Base-by-base conservation (phyloP, 1,284 basidiomycete genomes). In the Rhodotorula sp. region DNA sequence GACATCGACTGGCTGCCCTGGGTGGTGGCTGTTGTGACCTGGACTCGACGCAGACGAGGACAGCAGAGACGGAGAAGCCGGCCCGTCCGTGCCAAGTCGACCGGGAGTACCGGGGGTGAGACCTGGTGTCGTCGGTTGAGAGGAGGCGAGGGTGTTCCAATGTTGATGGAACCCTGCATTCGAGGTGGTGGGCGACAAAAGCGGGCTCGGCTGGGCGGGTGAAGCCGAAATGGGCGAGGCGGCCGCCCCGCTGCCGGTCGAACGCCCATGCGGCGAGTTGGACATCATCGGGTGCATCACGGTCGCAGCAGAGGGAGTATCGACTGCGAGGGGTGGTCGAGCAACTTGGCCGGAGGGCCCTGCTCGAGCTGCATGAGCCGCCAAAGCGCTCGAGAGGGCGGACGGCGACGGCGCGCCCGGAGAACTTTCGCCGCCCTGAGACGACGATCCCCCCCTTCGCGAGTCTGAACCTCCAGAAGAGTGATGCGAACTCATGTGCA, bases 91-190 rank as follows among this genome's bases (percentile, higher is more conserved):
- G 21, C 59, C 59, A 18, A 48, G 3, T 23, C 28, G 47, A 10
- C 26, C 16, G 26, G 60, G 60, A 18, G 60, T 60, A 26, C 47
- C 26, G 5, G 47, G 28, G 15, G 8, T 14, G 45, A 47, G 45
- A 21, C 47, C 48, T 0, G 48, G 60, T 19, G 60, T 49, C 28
- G 48, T 49, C 19, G 48, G n/a, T 49, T 60, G 4, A 56, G 66
- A 38, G 21, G 62, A 62, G 57, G 86, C 86, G 54, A 60, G 64
- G n/a, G 76, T 31, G 49, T 21, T 23, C 48, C 47, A 54, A 47
- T 47, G 48, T 43, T 59, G 68, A 4, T 26, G n/a, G 64, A 61
- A 58, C 62, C 19, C 45, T 26, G 65, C 52, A 54, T 62, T 64
- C 52, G 31, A 28, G 49, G 23, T 49, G 18, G 48, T 28, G 48